phyloP scores from a whole-genome alignment of 192 early-diverging fungal genomes.

The Coemansia sp. region DNA sequence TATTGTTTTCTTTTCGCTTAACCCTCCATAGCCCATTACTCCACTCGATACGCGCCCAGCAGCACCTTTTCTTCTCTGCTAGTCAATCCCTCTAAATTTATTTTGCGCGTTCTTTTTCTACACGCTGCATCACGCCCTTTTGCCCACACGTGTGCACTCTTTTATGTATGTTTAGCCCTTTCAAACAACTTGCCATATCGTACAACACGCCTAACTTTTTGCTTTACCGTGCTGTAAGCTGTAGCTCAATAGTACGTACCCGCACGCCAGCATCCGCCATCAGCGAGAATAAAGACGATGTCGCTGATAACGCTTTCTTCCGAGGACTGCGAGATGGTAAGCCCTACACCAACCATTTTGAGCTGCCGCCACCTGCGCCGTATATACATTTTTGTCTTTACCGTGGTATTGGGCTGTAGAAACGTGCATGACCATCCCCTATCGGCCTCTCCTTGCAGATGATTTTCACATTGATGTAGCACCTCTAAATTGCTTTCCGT shows the following conservation, averaged over 20 bases:
- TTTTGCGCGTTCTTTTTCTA: background rate
- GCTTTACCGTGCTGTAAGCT: too few relatives aligned
- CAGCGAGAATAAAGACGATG: conserved; percentile 13
- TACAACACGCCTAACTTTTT: too few relatives aligned
- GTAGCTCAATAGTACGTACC: background rate
- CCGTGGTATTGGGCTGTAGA: conserved; percentile 12
- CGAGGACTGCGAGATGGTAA: conserved; percentile 53
- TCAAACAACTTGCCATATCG: too few relatives aligned
- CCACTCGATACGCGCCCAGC: background rate
- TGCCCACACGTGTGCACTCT: background rate
- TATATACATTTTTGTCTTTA: conserved; percentile 3
- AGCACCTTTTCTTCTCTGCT: conserved; percentile 1
- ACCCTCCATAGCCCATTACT: conserved; percentile 1
- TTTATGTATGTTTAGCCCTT: too few relatives aligned
- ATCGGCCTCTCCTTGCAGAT: background rate
- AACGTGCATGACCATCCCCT: conserved; percentile 3
- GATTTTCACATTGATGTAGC: background rate
- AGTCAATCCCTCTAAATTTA: background rate
- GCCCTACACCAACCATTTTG: conserved; percentile 1
- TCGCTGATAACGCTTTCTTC: conserved; percentile 43
- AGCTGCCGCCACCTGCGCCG: background rate
- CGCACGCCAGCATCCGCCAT: too few relatives aligned
- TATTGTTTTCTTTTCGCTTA: conserved; percentile 16
- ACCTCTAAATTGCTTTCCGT: background rate
- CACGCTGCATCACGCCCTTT: background rate